These are phyloP conservation scores for Scleroderma citrinum DNA, from an alignment of 768 basidiomycete genomes.

Conservation along the genomic window DNA sequence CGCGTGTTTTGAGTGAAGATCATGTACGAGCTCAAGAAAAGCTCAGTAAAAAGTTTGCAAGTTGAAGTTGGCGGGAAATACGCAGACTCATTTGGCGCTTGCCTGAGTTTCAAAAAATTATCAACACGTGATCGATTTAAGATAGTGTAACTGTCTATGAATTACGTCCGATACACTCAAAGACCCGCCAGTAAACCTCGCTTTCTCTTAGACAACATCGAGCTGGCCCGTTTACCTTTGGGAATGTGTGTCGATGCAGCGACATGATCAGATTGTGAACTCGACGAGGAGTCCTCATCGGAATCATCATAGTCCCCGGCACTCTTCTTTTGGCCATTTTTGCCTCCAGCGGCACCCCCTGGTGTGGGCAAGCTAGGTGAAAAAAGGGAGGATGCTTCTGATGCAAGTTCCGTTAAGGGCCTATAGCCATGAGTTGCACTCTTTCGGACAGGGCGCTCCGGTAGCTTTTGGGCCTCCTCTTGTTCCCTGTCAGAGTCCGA, in stretches of 20 bases:
- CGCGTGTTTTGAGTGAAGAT: conserved; percentile 81
- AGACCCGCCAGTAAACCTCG: conserved; percentile 8
- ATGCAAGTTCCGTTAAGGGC: conserved; percentile 48
- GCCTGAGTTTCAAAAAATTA: no score
- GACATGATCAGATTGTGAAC: conserved; percentile 32
- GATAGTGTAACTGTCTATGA: no score
- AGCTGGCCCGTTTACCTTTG: conserved; percentile 48
- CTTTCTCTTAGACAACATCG: conserved; percentile 21
- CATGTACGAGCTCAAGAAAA: conserved; percentile 46
- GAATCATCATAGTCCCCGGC: conserved; percentile 25
- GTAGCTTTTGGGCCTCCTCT: conserved; percentile 23
- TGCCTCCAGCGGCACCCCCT: conserved; percentile 20
- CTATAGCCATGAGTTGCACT: conserved; percentile 30
- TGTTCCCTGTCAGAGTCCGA: conserved; percentile 35
- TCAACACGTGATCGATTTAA: neutral
- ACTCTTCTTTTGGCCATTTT: conserved; percentile 19
- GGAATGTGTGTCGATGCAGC: conserved; percentile 54
- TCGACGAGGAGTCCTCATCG: conserved; percentile 33
- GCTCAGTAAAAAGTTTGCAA: conserved; percentile 12
- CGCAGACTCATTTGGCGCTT: no score
- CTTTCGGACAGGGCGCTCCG: conserved; percentile 8
- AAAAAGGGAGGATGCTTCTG: conserved; percentile 23
- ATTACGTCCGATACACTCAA: neutral
- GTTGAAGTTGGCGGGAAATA: no score
- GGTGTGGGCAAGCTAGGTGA: conserved; percentile 34